Base-by-base conservation (phyloP, 495 filamentous ascomycete genomes). In the Penicillium bovifimosum region DNA sequence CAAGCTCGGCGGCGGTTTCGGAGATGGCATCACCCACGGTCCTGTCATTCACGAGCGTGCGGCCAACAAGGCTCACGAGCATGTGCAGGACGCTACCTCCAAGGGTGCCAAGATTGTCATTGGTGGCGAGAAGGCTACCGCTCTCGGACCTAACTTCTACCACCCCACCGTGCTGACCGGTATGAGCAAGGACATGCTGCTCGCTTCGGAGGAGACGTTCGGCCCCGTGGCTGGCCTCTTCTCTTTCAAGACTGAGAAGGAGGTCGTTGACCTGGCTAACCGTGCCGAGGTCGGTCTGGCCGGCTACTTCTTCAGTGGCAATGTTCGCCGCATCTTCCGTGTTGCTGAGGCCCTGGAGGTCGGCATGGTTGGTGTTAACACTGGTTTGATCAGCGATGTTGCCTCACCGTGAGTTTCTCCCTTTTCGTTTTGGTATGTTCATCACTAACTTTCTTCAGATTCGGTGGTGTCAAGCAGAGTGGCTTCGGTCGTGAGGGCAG, bases 401-500 rank as follows among this genome's bases (percentile, higher is more conserved):
- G 87, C 86, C 1, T 73, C 86, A 53, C 89, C 89, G 50, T 77
- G 64, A 68, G 74, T 74, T 34, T 44, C 33, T 18, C 10, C 17
- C 10, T 39, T 16, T 36, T 6, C 24, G 26, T n/a, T 16, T 52
- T 28, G 14, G 0, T 3, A 10, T 33, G 38, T 5, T 9, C 2
- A 38, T 31, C 10, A 35, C 68, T 70, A 57, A 76, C 62, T 13
- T 2, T 27, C 41, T 14, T 14, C 61, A 68, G 81, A 28, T 98
- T 96, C 65, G 93, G 92, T 16, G 93, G 92, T 51, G 88, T 98
- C 14, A 98, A 98, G 70, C 78, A 88, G 69, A 90, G 86, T 63
- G 92, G 92, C 4, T 96, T 96, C 58, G 92, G 93, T 16, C 70
- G 91, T 31, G 92, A 98, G 71, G 93, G 93, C 31, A 91, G 86